Evolutionary conservation across 208 protist genomes (phyloP).

Genomic region (Leishmania lainsoni): DNA sequence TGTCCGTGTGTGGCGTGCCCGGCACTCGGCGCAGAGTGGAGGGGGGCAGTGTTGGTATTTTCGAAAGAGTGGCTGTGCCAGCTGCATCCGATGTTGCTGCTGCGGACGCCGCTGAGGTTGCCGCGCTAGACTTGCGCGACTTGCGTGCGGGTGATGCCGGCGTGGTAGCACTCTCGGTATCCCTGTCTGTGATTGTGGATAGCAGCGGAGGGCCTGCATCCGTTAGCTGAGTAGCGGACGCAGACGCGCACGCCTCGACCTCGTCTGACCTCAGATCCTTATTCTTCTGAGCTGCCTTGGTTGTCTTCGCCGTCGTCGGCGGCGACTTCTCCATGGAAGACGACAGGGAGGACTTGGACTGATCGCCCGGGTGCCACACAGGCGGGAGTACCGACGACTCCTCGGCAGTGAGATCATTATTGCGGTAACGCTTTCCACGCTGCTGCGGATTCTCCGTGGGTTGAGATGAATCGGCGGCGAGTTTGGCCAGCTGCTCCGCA

Average conservation of each 20-base stretch:
- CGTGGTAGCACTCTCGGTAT: background rate
- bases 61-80: background rate
- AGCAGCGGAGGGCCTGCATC: background rate
- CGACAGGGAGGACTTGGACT: background rate
- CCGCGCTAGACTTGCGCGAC: background rate
- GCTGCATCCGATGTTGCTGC: background rate
- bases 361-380: background rate
- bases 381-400: background rate
- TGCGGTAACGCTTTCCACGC: constrained; percentile 1
- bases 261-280: background rate
- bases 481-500: background rate
- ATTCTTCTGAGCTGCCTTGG: background rate
- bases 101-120: background rate
- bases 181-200: background rate
- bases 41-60: background rate
- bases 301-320: background rate
- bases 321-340: background rate
- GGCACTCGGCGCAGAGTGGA: background rate
- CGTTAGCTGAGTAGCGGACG: background rate
- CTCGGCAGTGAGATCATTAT: background rate
- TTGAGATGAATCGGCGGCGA: background rate
- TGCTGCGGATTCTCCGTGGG: background rate
- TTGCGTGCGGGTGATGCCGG: constrained; percentile 2
- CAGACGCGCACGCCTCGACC: background rate
- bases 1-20: background rate